Evolutionary conservation across 495 filamentous ascomycete genomes (phyloP), one percentile per base, ranked within the genome.

Genomic region (Hypoxylon intermedium): DNA sequence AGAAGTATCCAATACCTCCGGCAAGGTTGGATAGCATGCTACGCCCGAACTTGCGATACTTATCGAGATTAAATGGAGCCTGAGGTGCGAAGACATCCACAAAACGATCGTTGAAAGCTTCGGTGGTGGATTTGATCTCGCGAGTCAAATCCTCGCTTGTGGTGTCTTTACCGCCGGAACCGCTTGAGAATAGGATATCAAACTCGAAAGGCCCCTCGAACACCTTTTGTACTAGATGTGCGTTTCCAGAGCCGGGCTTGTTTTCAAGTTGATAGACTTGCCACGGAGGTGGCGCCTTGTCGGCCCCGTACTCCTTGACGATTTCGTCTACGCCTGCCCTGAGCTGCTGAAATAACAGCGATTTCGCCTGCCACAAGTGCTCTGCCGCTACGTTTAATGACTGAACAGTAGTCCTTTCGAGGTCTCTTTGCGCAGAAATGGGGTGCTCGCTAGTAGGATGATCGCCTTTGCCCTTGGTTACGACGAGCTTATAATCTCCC

Each of bases 161-260:
- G 30, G 73, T 33, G 41, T 73, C 78, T 72, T 84, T 79, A 9
- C 83, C 80, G 1, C 87, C 83, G 15, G 91, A 93, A 41, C 77
- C 85, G 56, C 93, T 97, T 3, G 90, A 91, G 77, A 90, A 98
- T 19, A 98, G 80, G 37, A 98, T 79, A 67, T 98, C 94, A 65
- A 98, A 98, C 81, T 94, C 91, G 70, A 98, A 98, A 18, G 86
- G 66, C 0, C 95, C 95, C 68, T 90, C 84, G 70, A 97, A 98
- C 2, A 92, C 82, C 74, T 96, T 98, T 73, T 98, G 93, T 33
- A 98, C 83, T 42, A 95, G 77, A 58, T 98, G 94, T 3, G 92
- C 64, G 67, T 98, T 98, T 11, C 93, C 95, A 15, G 75, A 43
- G 9, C 85, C 85, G 15, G 90, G 86, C 0, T 75, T 67, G 55